Percentiles rank a stretch among this genome's conserved stretches.
Conservation (phyloP, 768 basidiomycete species). For the Cyclocybe aegerita region DNA sequence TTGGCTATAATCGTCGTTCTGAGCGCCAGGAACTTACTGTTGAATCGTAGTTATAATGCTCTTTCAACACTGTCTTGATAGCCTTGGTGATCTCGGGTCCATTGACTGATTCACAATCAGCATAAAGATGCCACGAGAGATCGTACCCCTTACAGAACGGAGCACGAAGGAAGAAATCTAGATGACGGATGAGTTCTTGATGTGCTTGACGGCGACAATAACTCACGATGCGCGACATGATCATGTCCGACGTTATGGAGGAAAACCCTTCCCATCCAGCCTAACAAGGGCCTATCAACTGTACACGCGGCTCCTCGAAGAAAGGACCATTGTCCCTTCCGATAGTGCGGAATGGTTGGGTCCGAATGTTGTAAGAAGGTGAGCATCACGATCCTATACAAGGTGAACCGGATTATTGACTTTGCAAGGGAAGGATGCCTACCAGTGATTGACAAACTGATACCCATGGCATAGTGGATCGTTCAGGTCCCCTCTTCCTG, state of each 20-base stretch:
- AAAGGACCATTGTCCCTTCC: constrained; percentile 52
- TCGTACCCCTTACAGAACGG: constrained; percentile 45
- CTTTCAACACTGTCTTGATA: constrained; percentile 44
- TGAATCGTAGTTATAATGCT: constrained; percentile 57
- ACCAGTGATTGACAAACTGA: constrained; percentile 47
- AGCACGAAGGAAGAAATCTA: constrained; percentile 47
- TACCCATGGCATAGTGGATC: neutral
- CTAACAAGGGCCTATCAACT: constrained; percentile 55
- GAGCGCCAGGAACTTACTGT: constrained; percentile 32
- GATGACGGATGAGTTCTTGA: neutral
- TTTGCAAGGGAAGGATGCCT: neutral
- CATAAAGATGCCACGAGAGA: constrained; percentile 22
- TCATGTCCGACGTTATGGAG: constrained; percentile 55
- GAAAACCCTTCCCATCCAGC: constrained; percentile 60
- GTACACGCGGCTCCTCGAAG: constrained; percentile 56
- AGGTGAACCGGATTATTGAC: neutral
- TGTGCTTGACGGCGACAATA: neutral
- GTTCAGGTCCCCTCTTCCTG: neutral
- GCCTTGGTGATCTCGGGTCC: constrained; percentile 52
- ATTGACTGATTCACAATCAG: constrained; percentile 32
- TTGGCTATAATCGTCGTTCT: too few relatives aligned
- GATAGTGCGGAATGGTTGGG: constrained; percentile 55
- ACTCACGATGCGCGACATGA: constrained; percentile 44
- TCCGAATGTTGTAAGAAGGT: constrained; percentile 63
- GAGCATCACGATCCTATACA: constrained; percentile 39